Evolutionary conservation across 768 basidiomycete species (phyloP), one percentile per base, ranked within the genome.

Genomic region (Sarcomyxa edulis): DNA sequence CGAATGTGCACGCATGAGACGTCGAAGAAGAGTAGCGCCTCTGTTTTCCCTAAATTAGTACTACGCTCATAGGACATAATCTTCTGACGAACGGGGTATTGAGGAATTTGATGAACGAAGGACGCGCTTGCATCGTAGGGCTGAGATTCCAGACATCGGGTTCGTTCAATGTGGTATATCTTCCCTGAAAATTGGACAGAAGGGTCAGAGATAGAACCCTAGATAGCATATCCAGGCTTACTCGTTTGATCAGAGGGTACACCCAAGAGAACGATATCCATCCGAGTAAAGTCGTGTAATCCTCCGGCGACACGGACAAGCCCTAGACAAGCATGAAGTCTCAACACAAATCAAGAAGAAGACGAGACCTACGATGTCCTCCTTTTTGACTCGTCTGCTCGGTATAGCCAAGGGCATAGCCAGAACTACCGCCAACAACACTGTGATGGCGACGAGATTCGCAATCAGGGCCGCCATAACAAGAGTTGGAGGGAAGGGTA

Each of bases 181-280:
- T 58, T 16, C 78, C 77, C 65, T 69, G 40, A 3, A 31, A 15
- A 28, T 7, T 6, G 3, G n/a, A 3, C 19, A 27, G 7, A 7
- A 25, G 2, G 7, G 6, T 27, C 20, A 37, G 15, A 39, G 1
- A 15, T 26, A 7, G 9, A 11, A 22, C 16, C 19, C 27, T 6
- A 38, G 2, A n/a, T n/a, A n/a, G 14, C 27, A 10, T 22, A 22
- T 19, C 14, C 18, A 9, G 34, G 52, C 62, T 18, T 44, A 74
- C 69, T 2, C 66, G 68, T 49, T 60, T 56, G 29, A 88, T 65
- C 4, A 87, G 66, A 2, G 83, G 84, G 31, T 75, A 69, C 21
- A 88, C 65, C 84, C 87, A 90, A 24, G 51, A 61, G 48, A 87
- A 88, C 1, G 82, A 76, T 0, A 76, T 59, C 87, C 87, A 88